Conservation (phyloP, 495 filamentous ascomycete species). For the Daldinia grandis region DNA sequence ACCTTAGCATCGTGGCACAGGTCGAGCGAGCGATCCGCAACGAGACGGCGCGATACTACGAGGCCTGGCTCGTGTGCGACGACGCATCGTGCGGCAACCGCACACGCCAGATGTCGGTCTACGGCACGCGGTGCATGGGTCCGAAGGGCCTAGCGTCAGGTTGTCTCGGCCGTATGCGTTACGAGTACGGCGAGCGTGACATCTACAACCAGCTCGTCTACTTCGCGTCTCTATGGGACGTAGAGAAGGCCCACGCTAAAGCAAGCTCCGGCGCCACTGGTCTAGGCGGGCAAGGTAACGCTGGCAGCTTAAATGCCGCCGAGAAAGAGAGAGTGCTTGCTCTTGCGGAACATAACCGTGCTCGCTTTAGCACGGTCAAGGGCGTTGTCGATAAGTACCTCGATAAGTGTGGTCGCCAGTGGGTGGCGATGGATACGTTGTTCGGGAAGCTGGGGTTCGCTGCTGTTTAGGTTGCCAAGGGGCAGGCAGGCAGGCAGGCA, state of each 20-base stretch:
- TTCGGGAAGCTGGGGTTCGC: conserved; percentile 69
- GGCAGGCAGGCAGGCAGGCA: too few relatives aligned
- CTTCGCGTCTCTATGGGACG: conserved; percentile 85
- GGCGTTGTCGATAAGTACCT: conserved; percentile 85
- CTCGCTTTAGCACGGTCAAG: conserved; percentile 76
- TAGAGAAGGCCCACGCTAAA: conserved; percentile 75
- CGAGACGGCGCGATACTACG: conserved; percentile 84
- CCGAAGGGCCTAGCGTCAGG: conserved; percentile 81
- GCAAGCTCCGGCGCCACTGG: conserved; percentile 43
- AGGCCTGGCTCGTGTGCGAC: conserved; percentile 89
- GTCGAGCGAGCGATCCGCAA: conserved; percentile 83
- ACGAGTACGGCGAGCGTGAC: conserved; percentile 85
- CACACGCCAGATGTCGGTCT: conserved; percentile 90
- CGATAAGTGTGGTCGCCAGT: conserved; percentile 91
- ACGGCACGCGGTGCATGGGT: conserved; percentile 88
- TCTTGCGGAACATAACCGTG: conserved; percentile 80
- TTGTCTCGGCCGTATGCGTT: conserved; percentile 88
- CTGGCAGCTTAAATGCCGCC: conserved; percentile 49
- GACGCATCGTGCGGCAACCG: conserved; percentile 86
- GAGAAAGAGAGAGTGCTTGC: conserved; percentile 65
- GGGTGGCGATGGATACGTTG: conserved; percentile 94
- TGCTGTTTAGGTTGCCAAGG: conserved; percentile 32
- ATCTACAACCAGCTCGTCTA: conserved; percentile 96
- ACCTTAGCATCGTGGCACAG: conserved; percentile 81
- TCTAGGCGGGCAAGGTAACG: conserved; percentile 50